Evolutionary conservation across 2,329 filamentous ascomycete genomes (phyloP).

Genomic region (Emmonsiellopsis sp.): DNA sequence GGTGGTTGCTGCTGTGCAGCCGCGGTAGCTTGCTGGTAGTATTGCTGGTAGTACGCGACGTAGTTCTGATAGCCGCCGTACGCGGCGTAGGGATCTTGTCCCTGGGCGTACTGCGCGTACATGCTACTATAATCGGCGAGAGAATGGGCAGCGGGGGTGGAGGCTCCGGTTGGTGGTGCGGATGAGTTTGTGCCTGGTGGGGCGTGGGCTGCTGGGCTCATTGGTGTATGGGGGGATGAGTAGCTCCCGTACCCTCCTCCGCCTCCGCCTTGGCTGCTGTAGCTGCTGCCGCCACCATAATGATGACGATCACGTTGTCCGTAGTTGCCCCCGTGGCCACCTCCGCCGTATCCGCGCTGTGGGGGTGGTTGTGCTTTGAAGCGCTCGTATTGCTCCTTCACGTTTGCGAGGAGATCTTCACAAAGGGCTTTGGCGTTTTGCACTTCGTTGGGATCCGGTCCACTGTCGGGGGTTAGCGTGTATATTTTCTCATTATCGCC

Average conservation of each 20-base stretch:
- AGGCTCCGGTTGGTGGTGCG: conserved; percentile 12
- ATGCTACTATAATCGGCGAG: conserved; percentile 65
- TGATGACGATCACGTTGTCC: conserved; percentile 45
- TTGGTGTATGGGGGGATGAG: conserved; percentile 36
- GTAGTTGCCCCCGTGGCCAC: conserved; percentile 34
- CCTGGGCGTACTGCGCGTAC: conserved; percentile 72
- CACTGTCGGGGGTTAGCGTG: conserved; percentile 46
- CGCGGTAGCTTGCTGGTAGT: conserved; percentile 56
- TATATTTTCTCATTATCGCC: background rate
- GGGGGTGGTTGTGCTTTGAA: conserved; percentile 74
- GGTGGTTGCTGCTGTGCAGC: conserved; percentile 28
- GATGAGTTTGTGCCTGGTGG: conserved; percentile 24
- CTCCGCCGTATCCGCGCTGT: conserved; percentile 50
- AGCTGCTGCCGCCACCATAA: conserved; percentile 32
- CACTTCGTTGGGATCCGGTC: conserved; percentile 79
- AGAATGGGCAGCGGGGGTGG: conserved; percentile 20
- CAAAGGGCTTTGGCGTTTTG: conserved; percentile 81
- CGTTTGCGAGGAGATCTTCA: conserved; percentile 75
- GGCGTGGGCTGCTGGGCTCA: conserved; percentile 35
- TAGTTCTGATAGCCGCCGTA: conserved; percentile 83
- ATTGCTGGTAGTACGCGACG: conserved; percentile 55
- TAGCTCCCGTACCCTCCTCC: conserved; percentile 34
- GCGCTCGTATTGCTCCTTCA: conserved; percentile 79
- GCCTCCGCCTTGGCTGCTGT: conserved; percentile 16
- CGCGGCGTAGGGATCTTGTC: conserved; percentile 74